Base-by-base conservation (phyloP, 2,329 filamentous ascomycete species). In the Fusarium brevicatenulatum region DNA sequence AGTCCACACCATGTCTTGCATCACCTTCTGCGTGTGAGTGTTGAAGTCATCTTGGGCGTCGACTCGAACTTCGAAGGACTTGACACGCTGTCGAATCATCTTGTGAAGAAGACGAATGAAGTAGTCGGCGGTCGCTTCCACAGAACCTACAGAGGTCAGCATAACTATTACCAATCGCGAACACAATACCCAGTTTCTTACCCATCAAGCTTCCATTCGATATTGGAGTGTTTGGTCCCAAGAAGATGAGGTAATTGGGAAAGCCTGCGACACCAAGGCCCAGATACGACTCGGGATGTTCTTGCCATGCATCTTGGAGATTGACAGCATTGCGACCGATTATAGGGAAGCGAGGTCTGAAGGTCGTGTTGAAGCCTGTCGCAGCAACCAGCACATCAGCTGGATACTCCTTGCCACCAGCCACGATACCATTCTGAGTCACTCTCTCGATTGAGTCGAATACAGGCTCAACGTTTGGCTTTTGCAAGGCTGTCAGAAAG, bases 341-440 rank as follows among this genome's bases (percentile, higher is more conserved):
- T 23, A 89, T 78, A 2, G 86, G 86, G 67, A 88, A 89, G 2
- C 85, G 82, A 7, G 87, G 87, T 12, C 82, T 77, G 76, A 88
- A 89, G 2, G 85, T 87, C 9, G 85, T 85, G 72, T 89, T 84
- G 73, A 89, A 90, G 3, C 88, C 87, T 0, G 87, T 89, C n/a
- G 88, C 88, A 66, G 87, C 89, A 53, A 91, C 82, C 28, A 91
- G 85, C 18, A 84, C 83, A 73, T 91, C 89, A 19, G 88, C 84
- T 39, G 86, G 81, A 57, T 87, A 77, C n/a, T 86, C 78, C 40
- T 83, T 76, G 8, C 83, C 84, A 3, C 80, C 81, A 81, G 37
- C 89, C 80, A 76, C 85, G 79, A 54, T 89, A 78, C 19, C 88
- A 85, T n/a, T 78, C 7, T 83, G 81, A 9, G 84, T 84, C 28